Percentiles rank a stretch among this genome's conserved stretches.
Evolutionary conservation across 208 protist genomes (phyloP).

Genomic region (Balamuthia mandrillaris): DNA sequence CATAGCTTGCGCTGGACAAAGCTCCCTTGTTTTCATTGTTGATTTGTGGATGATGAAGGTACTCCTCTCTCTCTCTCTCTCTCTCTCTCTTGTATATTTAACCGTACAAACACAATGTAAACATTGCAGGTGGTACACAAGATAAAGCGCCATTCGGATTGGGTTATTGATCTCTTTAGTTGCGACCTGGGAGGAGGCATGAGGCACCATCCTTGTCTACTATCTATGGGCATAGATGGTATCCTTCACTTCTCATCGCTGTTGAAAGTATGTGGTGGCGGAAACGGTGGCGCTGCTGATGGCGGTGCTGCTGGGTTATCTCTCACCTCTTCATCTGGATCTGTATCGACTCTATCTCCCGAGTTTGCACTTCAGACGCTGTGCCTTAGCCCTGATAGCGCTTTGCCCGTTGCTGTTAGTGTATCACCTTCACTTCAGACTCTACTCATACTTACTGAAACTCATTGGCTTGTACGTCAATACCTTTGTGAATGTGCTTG

Average conservation of each 20-base stretch:
- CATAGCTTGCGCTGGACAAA: slow-evolving; percentile 3
- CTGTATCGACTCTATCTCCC: too few species aligned
- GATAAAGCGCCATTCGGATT: neutral
- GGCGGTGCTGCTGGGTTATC: too few species aligned
- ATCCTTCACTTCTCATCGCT: neutral
- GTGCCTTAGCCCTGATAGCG: too few species aligned
- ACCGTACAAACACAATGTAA: neutral
- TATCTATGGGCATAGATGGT: neutral
- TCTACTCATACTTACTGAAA: too few species aligned
- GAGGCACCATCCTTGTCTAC: neutral
- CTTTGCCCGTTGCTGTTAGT: too few species aligned
- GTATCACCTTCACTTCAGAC: too few species aligned
- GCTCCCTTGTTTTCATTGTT: neutral
- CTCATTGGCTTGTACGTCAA: too few species aligned
- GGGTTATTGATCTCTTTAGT: neutral
- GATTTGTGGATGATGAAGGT: slow-evolving; percentile 27
- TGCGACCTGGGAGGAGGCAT: slow-evolving; percentile 15
- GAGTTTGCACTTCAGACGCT: too few species aligned
- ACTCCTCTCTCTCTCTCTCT: neutral
- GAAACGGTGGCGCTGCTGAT: too few species aligned
- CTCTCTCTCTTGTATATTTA: neutral
- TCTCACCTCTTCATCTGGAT: too few species aligned
- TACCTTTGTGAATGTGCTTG: too few species aligned
- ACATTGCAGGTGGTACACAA: slow-evolving; percentile 13
- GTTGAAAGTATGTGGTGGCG: too few species aligned